Evolutionary conservation across 306 rosid species (phyloP).

Genomic region (Mimosa bimucronata): DNA sequence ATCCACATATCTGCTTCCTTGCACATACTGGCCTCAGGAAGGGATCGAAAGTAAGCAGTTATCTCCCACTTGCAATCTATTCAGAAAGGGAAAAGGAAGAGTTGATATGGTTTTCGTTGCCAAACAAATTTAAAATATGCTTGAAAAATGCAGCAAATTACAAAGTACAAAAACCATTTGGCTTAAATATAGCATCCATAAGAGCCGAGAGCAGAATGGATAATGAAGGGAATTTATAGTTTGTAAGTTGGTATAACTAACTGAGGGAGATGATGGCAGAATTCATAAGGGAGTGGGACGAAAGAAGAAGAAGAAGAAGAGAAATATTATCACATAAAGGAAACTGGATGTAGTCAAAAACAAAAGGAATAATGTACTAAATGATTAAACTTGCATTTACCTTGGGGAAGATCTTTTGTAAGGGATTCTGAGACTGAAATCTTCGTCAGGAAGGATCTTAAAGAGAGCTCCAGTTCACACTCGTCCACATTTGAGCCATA

Average conservation of each 20-base stretch:
- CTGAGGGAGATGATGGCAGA: background rate
- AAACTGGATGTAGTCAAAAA: background rate
- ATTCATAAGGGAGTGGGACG: background rate
- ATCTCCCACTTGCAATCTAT: conserved; percentile 87
- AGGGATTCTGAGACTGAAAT: conserved; percentile 70
- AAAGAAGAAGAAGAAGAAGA: background rate
- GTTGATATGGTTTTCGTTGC: conserved; percentile 13
- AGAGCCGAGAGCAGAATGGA: background rate
- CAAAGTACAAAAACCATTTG: conserved; percentile 4
- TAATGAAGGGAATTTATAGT: background rate
- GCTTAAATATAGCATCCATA: conserved; percentile 29
- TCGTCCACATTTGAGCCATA: conserved; percentile 63
- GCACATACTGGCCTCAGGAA: conserved; percentile 59
- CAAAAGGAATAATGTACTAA: conserved; percentile 23
- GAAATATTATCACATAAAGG: background rate
- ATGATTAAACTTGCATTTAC: conserved; percentile 42
- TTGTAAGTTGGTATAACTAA: background rate
- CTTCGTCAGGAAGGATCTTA: conserved; percentile 80
- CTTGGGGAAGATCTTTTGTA: conserved; percentile 65
- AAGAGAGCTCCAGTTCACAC: conserved; percentile 73
- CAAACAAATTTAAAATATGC: conserved; percentile 26
- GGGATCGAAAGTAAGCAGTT: conserved; percentile 65
- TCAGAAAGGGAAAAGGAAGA: background rate
- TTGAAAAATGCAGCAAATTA: conserved; percentile 23
- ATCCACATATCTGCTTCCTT: conserved; percentile 74